phyloP scores from a whole-genome alignment of 2,329 filamentous ascomycete species.

The Alternaria brassicicola region DNA sequence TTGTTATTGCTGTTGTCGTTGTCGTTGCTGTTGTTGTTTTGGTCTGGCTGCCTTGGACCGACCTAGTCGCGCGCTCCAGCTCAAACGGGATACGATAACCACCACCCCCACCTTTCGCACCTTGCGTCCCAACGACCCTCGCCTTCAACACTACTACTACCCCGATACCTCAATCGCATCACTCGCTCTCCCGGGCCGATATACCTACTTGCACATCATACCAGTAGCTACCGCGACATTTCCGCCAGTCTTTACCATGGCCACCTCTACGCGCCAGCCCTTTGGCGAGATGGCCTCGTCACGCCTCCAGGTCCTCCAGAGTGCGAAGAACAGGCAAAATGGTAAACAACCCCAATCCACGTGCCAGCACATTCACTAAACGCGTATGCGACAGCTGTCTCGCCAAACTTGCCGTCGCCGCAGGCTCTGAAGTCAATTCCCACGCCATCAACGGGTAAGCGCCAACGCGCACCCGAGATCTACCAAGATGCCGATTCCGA shows the following conservation, averaged over 20 bases:
- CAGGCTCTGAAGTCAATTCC: slow-evolving; percentile 35
- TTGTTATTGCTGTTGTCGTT: not conserved
- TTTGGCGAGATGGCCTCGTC: slow-evolving; percentile 74
- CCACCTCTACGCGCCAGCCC: slow-evolving; percentile 67
- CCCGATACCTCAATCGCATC: not conserved
- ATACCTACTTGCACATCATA: not conserved
- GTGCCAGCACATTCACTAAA: slow-evolving; percentile 24
- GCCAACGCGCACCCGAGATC: slow-evolving; percentile 51
- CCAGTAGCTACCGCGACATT: not conserved
- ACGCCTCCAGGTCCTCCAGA: slow-evolving; percentile 73
- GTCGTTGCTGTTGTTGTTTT: not conserved
- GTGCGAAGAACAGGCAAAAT: slow-evolving; percentile 77
- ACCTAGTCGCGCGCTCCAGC: slow-evolving; percentile 6
- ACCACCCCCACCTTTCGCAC: slow-evolving; percentile 17
- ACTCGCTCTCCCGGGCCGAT: slow-evolving; percentile 2
- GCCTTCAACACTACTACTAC: slow-evolving; percentile 5
- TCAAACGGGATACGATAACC: slow-evolving; percentile 15
- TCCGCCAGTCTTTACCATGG: slow-evolving; percentile 27
- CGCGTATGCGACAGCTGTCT: slow-evolving; percentile 37
- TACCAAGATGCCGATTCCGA: slow-evolving; percentile 60
- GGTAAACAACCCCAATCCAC: slow-evolving; percentile 48
- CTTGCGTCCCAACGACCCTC: slow-evolving; percentile 7
- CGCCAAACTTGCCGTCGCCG: slow-evolving; percentile 39
- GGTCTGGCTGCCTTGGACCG: slow-evolving; percentile 2
- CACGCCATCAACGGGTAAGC: slow-evolving; percentile 51